These are phyloP conservation scores for Arthrobotrys iridis DNA, from an alignment of 2,329 filamentous ascomycete species.

Conservation along the genomic window DNA sequence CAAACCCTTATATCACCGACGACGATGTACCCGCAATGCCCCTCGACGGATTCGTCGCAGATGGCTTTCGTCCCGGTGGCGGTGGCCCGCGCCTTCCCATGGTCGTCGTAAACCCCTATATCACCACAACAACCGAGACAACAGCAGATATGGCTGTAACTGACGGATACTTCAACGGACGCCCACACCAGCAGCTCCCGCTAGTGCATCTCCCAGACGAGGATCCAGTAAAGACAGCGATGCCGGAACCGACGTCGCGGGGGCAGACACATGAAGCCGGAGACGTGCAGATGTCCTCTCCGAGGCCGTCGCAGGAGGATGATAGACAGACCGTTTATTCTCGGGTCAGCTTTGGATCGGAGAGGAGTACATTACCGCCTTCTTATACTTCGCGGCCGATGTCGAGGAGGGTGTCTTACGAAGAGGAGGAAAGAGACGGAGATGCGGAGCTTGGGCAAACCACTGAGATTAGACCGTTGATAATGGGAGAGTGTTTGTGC, in stretches of 20 bases:
- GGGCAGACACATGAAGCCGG: background rate
- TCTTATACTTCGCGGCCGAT: slow-evolving; percentile 46
- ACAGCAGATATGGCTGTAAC: slow-evolving; percentile 48
- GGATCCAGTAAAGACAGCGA: slow-evolving; percentile 51
- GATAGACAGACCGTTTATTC: slow-evolving; percentile 48
- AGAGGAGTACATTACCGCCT: slow-evolving; percentile 50
- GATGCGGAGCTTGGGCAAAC: background rate
- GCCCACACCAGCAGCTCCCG: slow-evolving; percentile 45
- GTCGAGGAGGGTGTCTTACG: slow-evolving; percentile 39
- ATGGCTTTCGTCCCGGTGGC: slow-evolving; percentile 32
- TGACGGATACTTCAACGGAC: slow-evolving; percentile 53
- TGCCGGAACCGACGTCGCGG: slow-evolving; percentile 24
- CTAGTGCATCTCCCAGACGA: slow-evolving; percentile 40
- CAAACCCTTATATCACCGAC: slow-evolving; percentile 50
- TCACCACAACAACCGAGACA: slow-evolving; percentile 48
- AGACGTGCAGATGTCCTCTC: background rate
- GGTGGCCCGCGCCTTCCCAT: slow-evolving; percentile 33
- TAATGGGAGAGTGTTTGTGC: slow-evolving; percentile 40
- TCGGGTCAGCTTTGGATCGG: slow-evolving; percentile 49
- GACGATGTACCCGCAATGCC: background rate
- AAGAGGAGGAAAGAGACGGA: slow-evolving; percentile 26
- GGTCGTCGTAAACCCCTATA: slow-evolving; percentile 39
- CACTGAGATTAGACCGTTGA: slow-evolving; percentile 28
- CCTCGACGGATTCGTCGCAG: slow-evolving; percentile 37
- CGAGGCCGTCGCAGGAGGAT: slow-evolving; percentile 27